A percentile compares a stretch with the other conserved stretches of the same genome.
These are phyloP conservation scores for Verticillium longisporum DNA, from an alignment of 2,329 filamentous ascomycete genomes.

Conservation along the genomic window DNA sequence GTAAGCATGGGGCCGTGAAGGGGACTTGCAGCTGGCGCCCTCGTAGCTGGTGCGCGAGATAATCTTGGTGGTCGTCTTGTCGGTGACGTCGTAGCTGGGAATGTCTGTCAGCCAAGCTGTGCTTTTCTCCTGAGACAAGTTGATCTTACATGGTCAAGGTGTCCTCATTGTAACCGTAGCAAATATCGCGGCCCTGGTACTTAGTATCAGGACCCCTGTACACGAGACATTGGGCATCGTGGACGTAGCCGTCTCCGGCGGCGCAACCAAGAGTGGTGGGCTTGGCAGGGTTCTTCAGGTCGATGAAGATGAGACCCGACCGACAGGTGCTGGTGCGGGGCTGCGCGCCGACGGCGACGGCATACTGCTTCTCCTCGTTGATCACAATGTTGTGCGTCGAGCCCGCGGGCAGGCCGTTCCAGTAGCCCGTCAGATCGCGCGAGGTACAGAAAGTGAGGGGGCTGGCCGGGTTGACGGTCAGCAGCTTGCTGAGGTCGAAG, in stretches of 20 bases:
- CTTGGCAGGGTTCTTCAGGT: conserved; percentile 42
- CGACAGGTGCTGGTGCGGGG: conserved; percentile 28
- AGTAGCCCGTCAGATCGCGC: conserved; percentile 27
- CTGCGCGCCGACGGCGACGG: conserved; percentile 33
- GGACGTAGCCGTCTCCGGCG: conserved; percentile 41
- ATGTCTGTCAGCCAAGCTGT: conserved; percentile 12
- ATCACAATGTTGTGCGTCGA: conserved; percentile 46
- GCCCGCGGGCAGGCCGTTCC: conserved; percentile 23
- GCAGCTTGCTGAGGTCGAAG: conserved; percentile 53
- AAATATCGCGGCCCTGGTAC: conserved; percentile 40
- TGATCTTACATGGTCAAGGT: conserved; percentile 22
- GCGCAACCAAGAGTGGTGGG: conserved; percentile 44
- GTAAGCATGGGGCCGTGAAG: neutral
- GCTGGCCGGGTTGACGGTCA: conserved; percentile 31
- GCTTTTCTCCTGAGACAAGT: conserved; percentile 20
- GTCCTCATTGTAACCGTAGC: conserved; percentile 46
- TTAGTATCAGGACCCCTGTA: conserved; percentile 40
- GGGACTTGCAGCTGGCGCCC: conserved; percentile 25
- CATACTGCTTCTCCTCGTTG: conserved; percentile 37
- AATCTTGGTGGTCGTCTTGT: conserved; percentile 34
- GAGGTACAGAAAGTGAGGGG: conserved; percentile 25
- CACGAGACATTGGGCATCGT: conserved; percentile 45
- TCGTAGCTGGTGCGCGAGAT: conserved; percentile 47
- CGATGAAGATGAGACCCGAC: conserved; percentile 47
- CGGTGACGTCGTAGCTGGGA: conserved; percentile 34